Percentiles rank a stretch among this genome's conserved stretches.
phyloP scores from a whole-genome alignment of 257 asterid genomes.

The Prunella vulgaris region DNA sequence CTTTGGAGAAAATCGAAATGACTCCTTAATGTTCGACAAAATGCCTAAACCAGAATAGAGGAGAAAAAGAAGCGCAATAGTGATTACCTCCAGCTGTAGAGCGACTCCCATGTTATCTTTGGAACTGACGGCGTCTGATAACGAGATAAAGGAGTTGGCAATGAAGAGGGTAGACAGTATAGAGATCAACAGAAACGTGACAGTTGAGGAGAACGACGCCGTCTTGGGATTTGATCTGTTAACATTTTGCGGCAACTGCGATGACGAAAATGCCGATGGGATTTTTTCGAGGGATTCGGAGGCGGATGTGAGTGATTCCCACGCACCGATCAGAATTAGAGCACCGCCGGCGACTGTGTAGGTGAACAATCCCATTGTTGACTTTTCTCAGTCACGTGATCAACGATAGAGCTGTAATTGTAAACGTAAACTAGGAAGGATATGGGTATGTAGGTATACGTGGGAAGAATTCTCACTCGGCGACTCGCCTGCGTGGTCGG shows the following conservation, averaged over 20 bases:
- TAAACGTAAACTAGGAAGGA: not conserved
- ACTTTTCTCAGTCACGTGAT: not conserved
- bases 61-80: slow-evolving; percentile 51
- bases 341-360: slow-evolving; percentile 74
- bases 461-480: not conserved
- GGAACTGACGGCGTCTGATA: slow-evolving; percentile 55
- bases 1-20: slow-evolving; percentile 39
- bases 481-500: not conserved
- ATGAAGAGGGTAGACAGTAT: slow-evolving; percentile 51
- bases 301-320: slow-evolving; percentile 55
- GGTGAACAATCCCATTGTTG: slow-evolving; percentile 66
- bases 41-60: slow-evolving; percentile 65
- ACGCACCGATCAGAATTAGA: slow-evolving; percentile 62
- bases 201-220: slow-evolving; percentile 35
- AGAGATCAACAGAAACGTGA: slow-evolving; percentile 51
- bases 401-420: not conserved
- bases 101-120: slow-evolving; percentile 60
- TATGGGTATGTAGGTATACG: not conserved
- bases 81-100: slow-evolving; percentile 64
- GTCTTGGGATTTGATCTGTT: slow-evolving; percentile 15
- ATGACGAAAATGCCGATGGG: slow-evolving; percentile 21
- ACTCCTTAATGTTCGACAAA: slow-evolving; percentile 27
- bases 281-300: slow-evolving; percentile 21
- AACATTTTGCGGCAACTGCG: slow-evolving; percentile 23
- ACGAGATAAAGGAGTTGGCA: slow-evolving; percentile 56